Base-by-base conservation (phyloP, 768 basidiomycete species). In the Cystoderma amianthinum region DNA sequence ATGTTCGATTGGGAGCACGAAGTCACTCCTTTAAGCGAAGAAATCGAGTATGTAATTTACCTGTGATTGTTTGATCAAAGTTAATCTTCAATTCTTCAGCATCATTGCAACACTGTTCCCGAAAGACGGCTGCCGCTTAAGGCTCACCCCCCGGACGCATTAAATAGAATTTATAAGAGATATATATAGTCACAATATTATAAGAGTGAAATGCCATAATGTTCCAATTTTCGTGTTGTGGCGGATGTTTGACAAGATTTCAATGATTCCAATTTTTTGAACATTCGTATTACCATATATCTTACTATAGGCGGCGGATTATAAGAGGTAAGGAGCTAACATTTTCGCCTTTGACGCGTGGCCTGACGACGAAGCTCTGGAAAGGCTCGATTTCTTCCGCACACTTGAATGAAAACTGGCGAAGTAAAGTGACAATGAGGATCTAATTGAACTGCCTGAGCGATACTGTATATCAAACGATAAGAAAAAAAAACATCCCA, bases 51-150 rank as follows among this genome's bases (percentile, higher is more conserved):
- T 55, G 88, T 81, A 39, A 2, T 28, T 35, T 42, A 13, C 37
- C 7, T 39, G 7, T 45, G 19, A n/a, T 25, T 16, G 19, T 35
- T 22, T 13, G 6, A 25, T 13, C 17, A 32, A 22, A n/a, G n/a
- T n/a, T n/a, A n/a, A n/a, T n/a, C n/a, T n/a, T n/a, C n/a, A n/a
- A n/a, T n/a, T n/a, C n/a, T n/a, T 2, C 43, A 90, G 87, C 38
- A 90, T 97, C 48, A 91, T 97, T 50, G 89, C 94, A n/a, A 96
- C 92, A 16, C 64, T 98, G 32, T 99, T 99, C 79, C 96, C 96
- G 9, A 83, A 88, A 60, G 94, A 97, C 54, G 90, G 89, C 32
- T 90, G 91, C 52, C 63, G 76, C 44, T 72, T 97, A 47, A 87
- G 80, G 55, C 76, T 95, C 51, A 71, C 76, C 2, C 84, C 89